Base-by-base conservation (phyloP, 192 early-diverging fungal species). In the Coemansia sp. region DNA sequence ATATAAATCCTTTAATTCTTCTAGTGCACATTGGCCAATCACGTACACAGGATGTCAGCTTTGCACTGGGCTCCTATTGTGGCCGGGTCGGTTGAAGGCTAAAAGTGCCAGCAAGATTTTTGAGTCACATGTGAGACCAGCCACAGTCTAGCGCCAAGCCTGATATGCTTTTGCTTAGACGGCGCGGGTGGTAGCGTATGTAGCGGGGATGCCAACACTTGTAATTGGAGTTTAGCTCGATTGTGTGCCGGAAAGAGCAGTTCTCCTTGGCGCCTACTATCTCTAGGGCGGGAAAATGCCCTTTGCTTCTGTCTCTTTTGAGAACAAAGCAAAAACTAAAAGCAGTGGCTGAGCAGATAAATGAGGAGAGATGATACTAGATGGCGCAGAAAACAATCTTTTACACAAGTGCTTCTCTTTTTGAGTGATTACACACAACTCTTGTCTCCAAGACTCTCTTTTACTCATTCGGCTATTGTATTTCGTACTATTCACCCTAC, bases 131-230 rank as follows among this genome's bases (percentile, higher is more conserved):
- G 31, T 31, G 58, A 60, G n/a, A 21, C 20, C 45, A 46, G 45
- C 48, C 48, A 51, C 48, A 51, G 23, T 31, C 51, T 55, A 55
- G 51, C 51, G 51, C 51, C 24, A 55, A 55, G 51, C 26, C 51
- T 9, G 3, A 4, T 14, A 43, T 18, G 14, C 34, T 21, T 53
- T 63, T 63, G 62, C 33, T 55, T 28, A 16, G 13, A 16, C 51
- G 48, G 24, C 31, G 14, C 7, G 26, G 14, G 45, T 9, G 2
- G 51, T 16, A 23, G 24, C 26, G 51, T 6, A 28, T 5, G 26
- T 2, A 7, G 9, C 5, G 48, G 23, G 24, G 4, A 51, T 26
- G 48, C 5, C 48, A 51, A 13, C 23, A 9, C 48, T 9, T 51
- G 24, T 4, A 14, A 10, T 26, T 20, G 20, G 23, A 11, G 2